These are phyloP conservation scores for Pistacia atlantica DNA, from an alignment of 345 rosid genomes.

Conservation along the genomic window DNA sequence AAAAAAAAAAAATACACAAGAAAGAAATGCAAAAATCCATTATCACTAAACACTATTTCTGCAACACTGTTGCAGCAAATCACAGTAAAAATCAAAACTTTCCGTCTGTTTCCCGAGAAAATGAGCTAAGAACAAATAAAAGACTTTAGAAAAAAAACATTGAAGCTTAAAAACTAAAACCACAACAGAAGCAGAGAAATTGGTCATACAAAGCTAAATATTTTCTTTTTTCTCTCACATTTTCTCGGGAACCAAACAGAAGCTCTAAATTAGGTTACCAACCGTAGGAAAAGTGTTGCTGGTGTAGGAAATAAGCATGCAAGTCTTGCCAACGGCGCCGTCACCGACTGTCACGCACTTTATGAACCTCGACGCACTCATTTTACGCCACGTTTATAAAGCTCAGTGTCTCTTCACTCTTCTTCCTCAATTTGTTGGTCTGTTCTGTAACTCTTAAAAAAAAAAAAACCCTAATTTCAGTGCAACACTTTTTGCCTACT, in stretches of 20 bases:
- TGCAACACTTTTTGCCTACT: not conserved
- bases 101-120: not conserved
- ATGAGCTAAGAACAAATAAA: not conserved
- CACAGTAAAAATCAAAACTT: not conserved
- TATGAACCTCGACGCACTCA: conserved; percentile 82
- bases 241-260: conserved; percentile 17
- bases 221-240: not conserved
- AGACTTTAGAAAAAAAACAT: too few species aligned
- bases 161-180: not conserved
- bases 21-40: not conserved
- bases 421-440: not conserved
- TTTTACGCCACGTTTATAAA: conserved; percentile 16
- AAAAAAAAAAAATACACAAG: too few species aligned
- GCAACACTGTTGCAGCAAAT: not conserved
- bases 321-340: conserved; percentile 84
- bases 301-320: conserved; percentile 80
- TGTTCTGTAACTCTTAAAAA: conserved; percentile 4
- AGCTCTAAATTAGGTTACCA: conserved; percentile 9
- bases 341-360: conserved; percentile 86
- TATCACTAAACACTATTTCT: not conserved
- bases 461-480: conserved; percentile 18
- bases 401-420: conserved; percentile 8
- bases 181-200: not conserved
- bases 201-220: conserved; percentile 8
- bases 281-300: conserved; percentile 82